These are phyloP conservation scores for Pythium pyrilobum DNA, from an alignment of 352 stramenopile species.

Conservation along the genomic window DNA sequence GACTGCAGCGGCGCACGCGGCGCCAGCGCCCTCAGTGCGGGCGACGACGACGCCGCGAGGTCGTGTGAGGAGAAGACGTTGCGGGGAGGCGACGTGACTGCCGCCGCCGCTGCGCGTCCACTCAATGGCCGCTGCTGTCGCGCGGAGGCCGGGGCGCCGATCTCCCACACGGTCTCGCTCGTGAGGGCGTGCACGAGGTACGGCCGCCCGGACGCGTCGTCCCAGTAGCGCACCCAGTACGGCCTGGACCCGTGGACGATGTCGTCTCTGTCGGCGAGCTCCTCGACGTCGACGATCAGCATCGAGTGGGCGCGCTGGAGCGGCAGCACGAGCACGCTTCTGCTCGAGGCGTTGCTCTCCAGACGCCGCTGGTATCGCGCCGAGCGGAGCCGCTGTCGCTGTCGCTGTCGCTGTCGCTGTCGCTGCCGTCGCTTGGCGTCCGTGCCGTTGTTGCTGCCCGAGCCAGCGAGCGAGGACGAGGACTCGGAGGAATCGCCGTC, in stretches of 20 bases:
- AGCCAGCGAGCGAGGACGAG: slow-evolving; percentile 24
- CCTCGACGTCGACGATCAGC: slow-evolving; percentile 17
- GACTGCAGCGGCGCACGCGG: neutral
- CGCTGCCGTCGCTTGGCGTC: neutral
- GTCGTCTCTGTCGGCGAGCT: slow-evolving; percentile 6
- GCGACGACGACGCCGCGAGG: neutral
- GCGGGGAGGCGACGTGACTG: neutral
- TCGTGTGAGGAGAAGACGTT: neutral
- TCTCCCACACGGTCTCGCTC: slow-evolving; percentile 66
- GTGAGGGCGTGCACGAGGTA: slow-evolving; percentile 73
- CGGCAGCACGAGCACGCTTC: neutral
- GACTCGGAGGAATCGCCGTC: slow-evolving; percentile 16
- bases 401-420: neutral
- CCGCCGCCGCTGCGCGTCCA: no score
- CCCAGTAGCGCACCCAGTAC: slow-evolving; percentile 59
- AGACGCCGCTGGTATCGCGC: neutral
- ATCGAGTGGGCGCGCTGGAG: slow-evolving; percentile 14
- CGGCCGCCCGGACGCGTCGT: slow-evolving; percentile 36
- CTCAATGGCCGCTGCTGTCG: no score
- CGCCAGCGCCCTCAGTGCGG: neutral
- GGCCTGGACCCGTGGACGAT: neutral
- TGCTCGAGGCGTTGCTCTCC: slow-evolving; percentile 5
- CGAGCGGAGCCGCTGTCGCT: neutral
- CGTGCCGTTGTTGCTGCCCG: neutral
- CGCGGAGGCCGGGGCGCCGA: slow-evolving; percentile 5